A percentile compares a stretch with the other conserved stretches of the same genome.
These are phyloP conservation scores for Boletus coccyginus DNA, from an alignment of 768 basidiomycete genomes.

Conservation along the genomic window DNA sequence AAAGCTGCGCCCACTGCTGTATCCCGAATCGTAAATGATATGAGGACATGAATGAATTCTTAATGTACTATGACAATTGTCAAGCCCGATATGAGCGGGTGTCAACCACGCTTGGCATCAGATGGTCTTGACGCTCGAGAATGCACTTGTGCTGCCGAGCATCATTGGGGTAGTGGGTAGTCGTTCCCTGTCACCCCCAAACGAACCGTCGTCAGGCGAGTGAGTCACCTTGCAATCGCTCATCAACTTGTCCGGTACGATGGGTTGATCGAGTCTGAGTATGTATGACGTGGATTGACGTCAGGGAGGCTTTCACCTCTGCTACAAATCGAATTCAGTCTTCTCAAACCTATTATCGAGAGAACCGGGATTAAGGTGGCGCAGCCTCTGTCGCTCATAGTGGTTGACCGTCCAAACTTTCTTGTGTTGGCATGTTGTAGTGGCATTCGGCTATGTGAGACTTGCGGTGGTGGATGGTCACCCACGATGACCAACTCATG, in stretches of 20 bases:
- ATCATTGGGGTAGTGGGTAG: neutral
- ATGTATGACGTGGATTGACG: neutral
- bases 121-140: neutral
- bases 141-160: neutral
- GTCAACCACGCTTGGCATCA: neutral
- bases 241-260: neutral
- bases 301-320: neutral
- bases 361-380: neutral
- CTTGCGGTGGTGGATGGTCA: neutral
- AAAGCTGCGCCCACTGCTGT: no score
- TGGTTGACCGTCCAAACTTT: neutral
- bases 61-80: neutral
- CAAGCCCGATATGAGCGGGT: conserved; percentile 1
- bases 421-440: neutral
- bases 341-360: neutral
- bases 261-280: neutral
- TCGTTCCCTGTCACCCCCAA: neutral
- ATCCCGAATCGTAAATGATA: neutral
- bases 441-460: neutral
- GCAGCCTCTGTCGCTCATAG: neutral
- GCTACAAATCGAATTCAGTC: neutral
- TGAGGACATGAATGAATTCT: neutral
- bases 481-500: neutral
- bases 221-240: neutral
- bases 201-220: neutral